Conservation (phyloP, 306 rosid genomes). For the cucumber (Cucumis sativus) region Cucumber_9930_V3 NC_026661.2:19659501-19660000, state of each 20-base stretch:
- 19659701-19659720: conserved; percentile 3
- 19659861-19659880: neutral
- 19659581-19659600: neutral
- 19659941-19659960: neutral
- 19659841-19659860: neutral
- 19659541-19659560: neutral
- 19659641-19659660: conserved; percentile 61
- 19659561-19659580: neutral
- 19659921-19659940: neutral
- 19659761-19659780: conserved; percentile 94
- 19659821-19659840: neutral
- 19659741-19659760: conserved; percentile 85
- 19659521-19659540: neutral
- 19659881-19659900: neutral
- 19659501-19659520: neutral
- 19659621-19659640: conserved; percentile 96
- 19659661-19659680: neutral
- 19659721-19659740: neutral
- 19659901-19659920: neutral
- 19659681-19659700: neutral
- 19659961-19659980: neutral
- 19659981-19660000: neutral
- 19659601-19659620: conserved; percentile 90
- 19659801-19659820: conserved; percentile 28
- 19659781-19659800: conserved; percentile 67